Evolutionary conservation across 1,284 basidiomycete genomes (phyloP).

Genomic region (Hortiboletus rubellus): DNA sequence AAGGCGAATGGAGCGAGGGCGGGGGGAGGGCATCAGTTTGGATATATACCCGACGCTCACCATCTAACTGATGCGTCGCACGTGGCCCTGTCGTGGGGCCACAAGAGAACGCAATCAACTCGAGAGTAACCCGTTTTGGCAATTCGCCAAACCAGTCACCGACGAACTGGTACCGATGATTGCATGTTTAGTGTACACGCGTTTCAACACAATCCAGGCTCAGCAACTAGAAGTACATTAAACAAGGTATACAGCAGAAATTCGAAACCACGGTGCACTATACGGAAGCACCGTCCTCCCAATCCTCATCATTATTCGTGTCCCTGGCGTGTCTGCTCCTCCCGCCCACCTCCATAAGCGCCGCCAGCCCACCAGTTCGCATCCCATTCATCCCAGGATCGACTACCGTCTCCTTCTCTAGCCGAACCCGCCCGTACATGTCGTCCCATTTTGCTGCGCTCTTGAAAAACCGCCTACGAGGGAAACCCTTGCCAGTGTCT

Average conservation of each 20-base stretch:
- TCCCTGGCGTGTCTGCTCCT: conserved; percentile 17
- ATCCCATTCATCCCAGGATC: conserved; percentile 15
- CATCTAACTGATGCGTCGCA: background rate
- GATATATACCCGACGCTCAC: conserved; percentile 5
- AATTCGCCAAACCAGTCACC: background rate
- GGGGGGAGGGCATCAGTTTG: background rate
- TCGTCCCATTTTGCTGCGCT: conserved; percentile 46
- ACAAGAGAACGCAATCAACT: background rate
- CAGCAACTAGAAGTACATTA: conserved; percentile 9
- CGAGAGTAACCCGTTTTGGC: background rate
- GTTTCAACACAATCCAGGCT: background rate
- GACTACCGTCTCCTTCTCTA: conserved; percentile 25
- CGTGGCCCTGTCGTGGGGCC: background rate
- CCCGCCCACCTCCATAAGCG: conserved; percentile 30
- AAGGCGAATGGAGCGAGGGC: background rate
- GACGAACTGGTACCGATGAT: background rate
- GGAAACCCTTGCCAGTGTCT: conserved; percentile 21
- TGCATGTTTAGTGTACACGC: too few species aligned
- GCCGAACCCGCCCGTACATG: conserved; percentile 25
- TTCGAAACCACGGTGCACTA: background rate
- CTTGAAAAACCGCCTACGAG: conserved; percentile 58
- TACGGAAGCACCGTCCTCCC: conserved; percentile 28
- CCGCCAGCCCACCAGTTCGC: conserved; percentile 18
- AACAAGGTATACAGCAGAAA: conserved; percentile 3
- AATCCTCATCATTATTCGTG: conserved; percentile 27